Evolutionary conservation across 2,329 filamentous ascomycete species (phyloP).

Genomic region (Ophiostoma sp.): DNA sequence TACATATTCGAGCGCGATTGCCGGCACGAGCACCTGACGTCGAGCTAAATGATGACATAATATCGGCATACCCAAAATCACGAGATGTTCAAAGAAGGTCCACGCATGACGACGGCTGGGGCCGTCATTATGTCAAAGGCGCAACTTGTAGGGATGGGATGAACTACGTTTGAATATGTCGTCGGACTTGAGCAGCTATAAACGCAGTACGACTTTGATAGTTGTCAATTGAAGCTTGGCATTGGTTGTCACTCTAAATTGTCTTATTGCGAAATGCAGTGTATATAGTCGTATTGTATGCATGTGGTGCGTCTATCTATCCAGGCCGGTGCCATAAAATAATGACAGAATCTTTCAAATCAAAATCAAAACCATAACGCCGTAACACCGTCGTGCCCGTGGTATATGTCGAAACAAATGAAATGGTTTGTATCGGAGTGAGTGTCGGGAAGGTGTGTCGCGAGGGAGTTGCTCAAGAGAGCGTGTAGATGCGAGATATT

Average conservation of each 20-base stretch:
- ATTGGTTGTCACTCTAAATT: neutral
- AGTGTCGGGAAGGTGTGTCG: neutral
- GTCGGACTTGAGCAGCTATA: too few species aligned
- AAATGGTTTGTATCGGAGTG: neutral
- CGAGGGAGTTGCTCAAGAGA: neutral
- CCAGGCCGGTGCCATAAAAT: neutral
- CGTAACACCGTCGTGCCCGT: neutral
- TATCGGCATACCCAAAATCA: neutral
- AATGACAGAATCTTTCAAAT: neutral
- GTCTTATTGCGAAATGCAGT: too few species aligned
- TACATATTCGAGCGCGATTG: neutral
- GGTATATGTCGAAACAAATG: conserved; percentile 2
- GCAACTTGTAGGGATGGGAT: neutral
- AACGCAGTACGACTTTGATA: neutral
- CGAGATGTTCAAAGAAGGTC: neutral
- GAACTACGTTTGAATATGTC: neutral
- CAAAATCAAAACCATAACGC: neutral
- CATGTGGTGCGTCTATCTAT: conserved; percentile 8
- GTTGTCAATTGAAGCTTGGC: neutral
- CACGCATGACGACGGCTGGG: neutral
- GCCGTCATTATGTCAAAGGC: neutral
- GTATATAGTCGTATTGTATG: neutral
- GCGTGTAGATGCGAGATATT: neutral
- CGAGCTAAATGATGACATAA: neutral
- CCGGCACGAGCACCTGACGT: neutral